Base-by-base conservation (phyloP, 768 basidiomycete genomes). In the Calocybe indica region DNA sequence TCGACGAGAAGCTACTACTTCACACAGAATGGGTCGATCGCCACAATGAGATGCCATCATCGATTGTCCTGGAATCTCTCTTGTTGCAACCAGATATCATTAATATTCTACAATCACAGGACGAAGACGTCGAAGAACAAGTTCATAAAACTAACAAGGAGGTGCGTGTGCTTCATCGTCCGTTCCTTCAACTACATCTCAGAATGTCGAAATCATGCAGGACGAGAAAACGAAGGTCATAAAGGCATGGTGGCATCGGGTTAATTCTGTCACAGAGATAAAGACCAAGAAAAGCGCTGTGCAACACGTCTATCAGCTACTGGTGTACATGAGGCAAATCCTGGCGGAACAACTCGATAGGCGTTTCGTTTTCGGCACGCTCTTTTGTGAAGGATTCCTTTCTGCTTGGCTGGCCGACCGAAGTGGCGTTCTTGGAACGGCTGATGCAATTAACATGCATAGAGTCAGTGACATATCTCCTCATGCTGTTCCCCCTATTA, bases 311-410 rank as follows among this genome's bases (percentile, higher is more conserved):
- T 28, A 35, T 7, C 52, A 46, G 14, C 35, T 48, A 8, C 28
- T 48, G 13, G 42, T 11, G 1, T 50, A 47, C 9, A 11, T 36
- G 28, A 12, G 43, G 6, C 45, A 40, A 14, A 33, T 50, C 22
- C 43, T 53, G 6, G 37, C 33, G 6, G 45, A 45, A 28, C 49
- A 53, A 40, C 41, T 47, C 6, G 49, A 53, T 32, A 45, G 52
- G 15, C 41, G 36, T 32, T 50, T 49, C 38, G 43, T 50, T 15
- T 15, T 39, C 13, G 46, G 52, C 8, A 15, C 48, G 1, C 35
- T 50, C 6, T 33, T 50, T 6, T 45, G 30, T 31, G 15, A 30
- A 5, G 47, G 15, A 3, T 28, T 44, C 15, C 46, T 48, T 10
- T 11, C 34, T 6, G 28, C 38, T 2, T 50, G 49, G 49, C 7